These are phyloP conservation scores for Aurantiochytrium sp. DNA, from an alignment of 108 stramenopile species.

Conservation along the genomic window DNA sequence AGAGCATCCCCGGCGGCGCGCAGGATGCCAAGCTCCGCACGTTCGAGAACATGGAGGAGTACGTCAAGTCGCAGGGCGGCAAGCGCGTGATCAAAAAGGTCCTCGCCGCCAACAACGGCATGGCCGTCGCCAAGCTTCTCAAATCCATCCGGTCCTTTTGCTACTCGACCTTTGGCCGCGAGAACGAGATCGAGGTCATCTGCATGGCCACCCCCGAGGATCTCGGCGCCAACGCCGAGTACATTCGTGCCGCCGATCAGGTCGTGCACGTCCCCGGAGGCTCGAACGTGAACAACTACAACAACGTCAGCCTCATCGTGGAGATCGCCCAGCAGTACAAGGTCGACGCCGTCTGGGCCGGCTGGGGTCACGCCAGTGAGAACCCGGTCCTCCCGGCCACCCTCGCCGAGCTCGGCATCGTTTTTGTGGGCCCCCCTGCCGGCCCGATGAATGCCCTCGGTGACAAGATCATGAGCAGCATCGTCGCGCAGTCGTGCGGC, in stretches of 20 bases:
- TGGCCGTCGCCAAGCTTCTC: conserved; percentile 78
- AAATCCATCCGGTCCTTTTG: conserved; percentile 89
- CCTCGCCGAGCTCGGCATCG: conserved; percentile 68
- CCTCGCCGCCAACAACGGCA: conserved; percentile 63
- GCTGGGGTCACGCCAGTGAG: conserved; percentile 98
- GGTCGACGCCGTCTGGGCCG: conserved; percentile 99
- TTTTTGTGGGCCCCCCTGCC: conserved; percentile 94
- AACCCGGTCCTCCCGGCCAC: conserved; percentile 88
- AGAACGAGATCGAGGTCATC: conserved; percentile 71
- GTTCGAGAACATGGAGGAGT: conserved; percentile 37
- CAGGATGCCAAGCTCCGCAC: neutral
- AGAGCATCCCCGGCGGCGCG: neutral
- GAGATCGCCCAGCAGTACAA: conserved; percentile 90
- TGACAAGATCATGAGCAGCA: conserved; percentile 96
- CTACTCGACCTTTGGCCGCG: conserved; percentile 85
- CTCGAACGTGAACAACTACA: conserved; percentile 99
- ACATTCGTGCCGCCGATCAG: conserved; percentile 97
- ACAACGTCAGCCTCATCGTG: conserved; percentile 96
- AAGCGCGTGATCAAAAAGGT: conserved; percentile 48
- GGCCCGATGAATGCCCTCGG: conserved; percentile 97
- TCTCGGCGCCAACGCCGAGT: conserved; percentile 90
- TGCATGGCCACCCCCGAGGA: conserved; percentile 99
- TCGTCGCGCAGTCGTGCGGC: conserved; percentile 95
- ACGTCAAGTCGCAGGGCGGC: conserved; percentile 43
- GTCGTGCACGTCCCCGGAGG: conserved; percentile 98